Evolutionary conservation across 805 yeast genomes (phyloP).

Genomic region (Trichomonascus vanleenenianus): DNA sequence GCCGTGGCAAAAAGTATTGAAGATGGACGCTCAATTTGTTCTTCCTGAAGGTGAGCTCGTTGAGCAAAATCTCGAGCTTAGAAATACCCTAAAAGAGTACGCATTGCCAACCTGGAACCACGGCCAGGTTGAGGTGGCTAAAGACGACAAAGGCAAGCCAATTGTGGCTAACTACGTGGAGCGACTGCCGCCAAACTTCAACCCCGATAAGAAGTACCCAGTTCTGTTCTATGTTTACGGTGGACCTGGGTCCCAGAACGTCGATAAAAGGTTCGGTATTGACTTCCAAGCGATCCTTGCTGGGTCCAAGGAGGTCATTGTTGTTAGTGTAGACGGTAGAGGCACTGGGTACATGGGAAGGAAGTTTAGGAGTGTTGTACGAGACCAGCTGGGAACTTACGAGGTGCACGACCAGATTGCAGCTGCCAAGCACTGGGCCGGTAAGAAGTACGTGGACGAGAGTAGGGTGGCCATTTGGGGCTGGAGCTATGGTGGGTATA

Average conservation of each 20-base stretch:
- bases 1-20: slow-evolving; percentile 70
- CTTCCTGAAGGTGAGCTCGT: slow-evolving; percentile 26
- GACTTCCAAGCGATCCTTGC: slow-evolving; percentile 71
- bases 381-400: slow-evolving; percentile 71
- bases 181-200: slow-evolving; percentile 68
- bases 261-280: slow-evolving; percentile 50
- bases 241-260: slow-evolving; percentile 91
- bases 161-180: slow-evolving; percentile 54
- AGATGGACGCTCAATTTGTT: slow-evolving; percentile 32
- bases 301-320: slow-evolving; percentile 70
- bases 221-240: slow-evolving; percentile 87
- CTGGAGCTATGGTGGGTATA: slow-evolving; percentile 96
- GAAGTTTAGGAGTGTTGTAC: slow-evolving; percentile 66
- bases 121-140: slow-evolving; percentile 37
- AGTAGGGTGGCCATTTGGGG: slow-evolving; percentile 85
- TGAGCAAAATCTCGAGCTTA: slow-evolving; percentile 25
- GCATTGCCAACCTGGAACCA: slow-evolving; percentile 50
- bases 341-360: slow-evolving; percentile 92
- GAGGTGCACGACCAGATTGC: slow-evolving; percentile 83
- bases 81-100: slow-evolving; percentile 29
- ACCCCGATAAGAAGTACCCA: slow-evolving; percentile 59
- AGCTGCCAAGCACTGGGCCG: slow-evolving; percentile 69
- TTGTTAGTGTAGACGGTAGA: slow-evolving; percentile 93
- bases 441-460: slow-evolving; percentile 55
- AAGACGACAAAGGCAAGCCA: slow-evolving; percentile 34